Percentiles rank a stretch among this genome's conserved stretches.
Conservation (phyloP, 163 green algal species). For the Prototheca cutis region DNA sequence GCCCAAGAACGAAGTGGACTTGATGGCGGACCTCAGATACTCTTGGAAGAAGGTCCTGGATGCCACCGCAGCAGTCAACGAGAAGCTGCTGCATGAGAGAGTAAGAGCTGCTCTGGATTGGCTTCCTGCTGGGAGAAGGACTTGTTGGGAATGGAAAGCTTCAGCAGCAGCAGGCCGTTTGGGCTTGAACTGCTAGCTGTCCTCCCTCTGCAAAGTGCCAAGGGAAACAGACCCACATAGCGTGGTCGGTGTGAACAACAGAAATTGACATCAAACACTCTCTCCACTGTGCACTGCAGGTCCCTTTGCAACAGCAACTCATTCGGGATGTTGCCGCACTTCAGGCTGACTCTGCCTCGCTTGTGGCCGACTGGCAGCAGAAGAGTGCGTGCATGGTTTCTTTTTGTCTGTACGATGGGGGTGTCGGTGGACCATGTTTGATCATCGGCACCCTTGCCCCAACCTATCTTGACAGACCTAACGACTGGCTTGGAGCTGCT, state of each 20-base stretch:
- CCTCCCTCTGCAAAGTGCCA: too few species aligned
- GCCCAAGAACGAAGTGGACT: slow-evolving; percentile 83
- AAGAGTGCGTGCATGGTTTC: slow-evolving; percentile 66
- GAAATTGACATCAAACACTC: not conserved
- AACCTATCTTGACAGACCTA: too few species aligned
- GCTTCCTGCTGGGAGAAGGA: too few species aligned
- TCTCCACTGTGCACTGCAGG: slow-evolving; percentile 30
- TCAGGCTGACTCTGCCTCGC: slow-evolving; percentile 62
- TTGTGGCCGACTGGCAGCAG: slow-evolving; percentile 79
- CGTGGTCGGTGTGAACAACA: too few species aligned
- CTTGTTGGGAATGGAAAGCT: too few species aligned
- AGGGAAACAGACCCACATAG: too few species aligned
- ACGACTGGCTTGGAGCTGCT: too few species aligned
- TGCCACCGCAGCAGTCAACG: slow-evolving; percentile 60
- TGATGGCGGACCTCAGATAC: slow-evolving; percentile 80
- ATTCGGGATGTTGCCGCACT: slow-evolving; percentile 81
- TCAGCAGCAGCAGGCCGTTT: too few species aligned
- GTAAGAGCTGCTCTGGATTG: not conserved
- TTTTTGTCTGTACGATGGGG: not conserved
- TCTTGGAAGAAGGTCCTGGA: slow-evolving; percentile 85
- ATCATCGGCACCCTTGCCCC: too few species aligned
- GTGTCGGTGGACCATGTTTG: too few species aligned
- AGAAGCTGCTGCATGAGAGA: slow-evolving; percentile 15
- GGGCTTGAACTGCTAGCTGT: too few species aligned
- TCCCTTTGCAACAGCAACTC: slow-evolving; percentile 81